A percentile compares a stretch with the other conserved stretches of the same genome.
phyloP scores from a whole-genome alignment of 257 asterid species.

The Parsonsia alboflavescens region DNA sequence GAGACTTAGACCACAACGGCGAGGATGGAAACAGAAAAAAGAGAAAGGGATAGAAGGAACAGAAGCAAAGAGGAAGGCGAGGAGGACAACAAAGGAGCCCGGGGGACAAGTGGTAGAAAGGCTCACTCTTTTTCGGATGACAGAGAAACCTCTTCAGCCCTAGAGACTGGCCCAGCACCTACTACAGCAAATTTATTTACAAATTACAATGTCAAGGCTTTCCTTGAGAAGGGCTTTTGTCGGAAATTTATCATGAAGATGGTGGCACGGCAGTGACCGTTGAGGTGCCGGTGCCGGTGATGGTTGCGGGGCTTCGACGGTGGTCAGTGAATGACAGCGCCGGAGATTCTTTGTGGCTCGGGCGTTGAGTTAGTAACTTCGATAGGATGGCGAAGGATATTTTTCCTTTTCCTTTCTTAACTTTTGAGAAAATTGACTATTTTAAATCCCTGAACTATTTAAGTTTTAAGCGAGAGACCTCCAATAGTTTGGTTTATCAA shows the following conservation, averaged over 20 bases:
- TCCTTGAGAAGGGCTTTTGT: not conserved
- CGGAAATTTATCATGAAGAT: not conserved
- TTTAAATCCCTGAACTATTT: too few relatives aligned
- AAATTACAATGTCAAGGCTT: not conserved
- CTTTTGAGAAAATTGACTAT: too few relatives aligned
- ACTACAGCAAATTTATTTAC: not conserved
- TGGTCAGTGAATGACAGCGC: not conserved
- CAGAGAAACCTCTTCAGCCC: not conserved
- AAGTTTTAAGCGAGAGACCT: too few relatives aligned
- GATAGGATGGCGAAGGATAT: too few relatives aligned
- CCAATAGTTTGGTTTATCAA: too few relatives aligned
- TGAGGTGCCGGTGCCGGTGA: not conserved
- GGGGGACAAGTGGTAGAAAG: not conserved
- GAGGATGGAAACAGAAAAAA: not conserved
- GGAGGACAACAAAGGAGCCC: not conserved
- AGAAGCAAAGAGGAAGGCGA: not conserved
- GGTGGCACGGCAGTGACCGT: not conserved
- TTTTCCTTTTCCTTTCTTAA: too few relatives aligned
- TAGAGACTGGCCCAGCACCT: not conserved
- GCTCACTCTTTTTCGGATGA: not conserved
- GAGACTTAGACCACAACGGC: not conserved
- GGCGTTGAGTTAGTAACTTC: not conserved
- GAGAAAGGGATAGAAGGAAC: not conserved
- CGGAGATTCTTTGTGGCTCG: not conserved
- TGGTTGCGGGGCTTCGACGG: not conserved